Conservation (phyloP, 169 alveolate species). For the Eimeria falciformis region DNA sequence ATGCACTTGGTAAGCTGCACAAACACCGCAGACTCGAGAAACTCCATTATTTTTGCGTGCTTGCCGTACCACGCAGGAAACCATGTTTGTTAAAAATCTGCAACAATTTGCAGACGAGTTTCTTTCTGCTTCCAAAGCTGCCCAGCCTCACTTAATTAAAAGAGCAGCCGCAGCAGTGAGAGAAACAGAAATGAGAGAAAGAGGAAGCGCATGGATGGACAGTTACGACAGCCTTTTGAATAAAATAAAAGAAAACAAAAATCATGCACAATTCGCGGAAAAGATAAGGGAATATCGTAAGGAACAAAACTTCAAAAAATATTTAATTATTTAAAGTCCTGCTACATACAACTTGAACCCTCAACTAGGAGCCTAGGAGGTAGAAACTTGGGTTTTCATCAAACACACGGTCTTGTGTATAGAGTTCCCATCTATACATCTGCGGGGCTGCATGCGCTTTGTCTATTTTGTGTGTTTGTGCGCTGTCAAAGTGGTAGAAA, state of each 20-base stretch:
- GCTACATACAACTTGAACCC: constrained; percentile 44
- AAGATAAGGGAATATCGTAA: constrained; percentile 6
- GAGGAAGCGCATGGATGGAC: constrained; percentile 22
- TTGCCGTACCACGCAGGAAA: neutral
- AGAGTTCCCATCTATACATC: neutral
- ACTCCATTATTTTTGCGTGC: neutral
- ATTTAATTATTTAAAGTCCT: too few relatives aligned
- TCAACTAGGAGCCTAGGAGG: neutral
- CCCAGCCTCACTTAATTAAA: neutral
- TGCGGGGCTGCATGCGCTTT: neutral
- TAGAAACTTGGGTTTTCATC: neutral
- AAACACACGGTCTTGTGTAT: too few relatives aligned
- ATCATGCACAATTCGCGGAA: neutral
- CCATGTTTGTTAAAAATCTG: neutral
- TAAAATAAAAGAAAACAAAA: neutral
- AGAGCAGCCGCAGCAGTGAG: constrained; percentile 13
- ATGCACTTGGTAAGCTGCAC: too few relatives aligned
- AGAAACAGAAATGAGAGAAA: constrained; percentile 32
- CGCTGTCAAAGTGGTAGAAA: constrained; percentile 27
- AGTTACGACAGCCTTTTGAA: neutral
- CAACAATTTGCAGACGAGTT: neutral
- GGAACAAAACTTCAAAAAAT: constrained; percentile 32
- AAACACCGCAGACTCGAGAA: too few relatives aligned
- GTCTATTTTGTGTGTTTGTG: neutral
- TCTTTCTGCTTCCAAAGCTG: neutral